These are phyloP conservation scores for Kluyveromyces aestuarii DNA, from an alignment of 805 yeast species.

Conservation along the genomic window DNA sequence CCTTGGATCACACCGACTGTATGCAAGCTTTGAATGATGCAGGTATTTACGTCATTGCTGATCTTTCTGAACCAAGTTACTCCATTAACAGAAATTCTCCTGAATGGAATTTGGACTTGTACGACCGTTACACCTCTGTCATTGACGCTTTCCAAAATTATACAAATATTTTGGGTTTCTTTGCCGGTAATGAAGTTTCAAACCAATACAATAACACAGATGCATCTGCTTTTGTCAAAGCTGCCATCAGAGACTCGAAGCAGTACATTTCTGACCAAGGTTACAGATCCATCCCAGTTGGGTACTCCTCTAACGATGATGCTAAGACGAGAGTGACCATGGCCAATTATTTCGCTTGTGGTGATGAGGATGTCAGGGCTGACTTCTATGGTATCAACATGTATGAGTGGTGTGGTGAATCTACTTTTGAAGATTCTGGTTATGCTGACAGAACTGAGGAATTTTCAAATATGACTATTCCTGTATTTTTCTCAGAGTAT, in stretches of 20 bases:
- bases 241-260: constrained; percentile 73
- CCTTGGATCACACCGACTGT: constrained; percentile 58
- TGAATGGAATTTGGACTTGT: constrained; percentile 53
- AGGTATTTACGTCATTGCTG: constrained; percentile 75
- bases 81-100: constrained; percentile 59
- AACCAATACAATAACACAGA: constrained; percentile 56
- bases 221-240: constrained; percentile 76
- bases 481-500: constrained; percentile 73
- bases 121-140: constrained; percentile 57
- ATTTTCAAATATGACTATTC: constrained; percentile 57
- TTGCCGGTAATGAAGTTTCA: constrained; percentile 82
- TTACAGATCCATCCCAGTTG: constrained; percentile 68
- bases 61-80: constrained; percentile 56
- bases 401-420: constrained; percentile 82
- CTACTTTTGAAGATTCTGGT: constrained; percentile 53
- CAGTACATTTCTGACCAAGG: constrained; percentile 50
- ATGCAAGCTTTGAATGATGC: constrained; percentile 59
- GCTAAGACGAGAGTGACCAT: constrained; percentile 51
- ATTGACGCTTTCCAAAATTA: constrained; percentile 62
- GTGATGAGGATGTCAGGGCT: constrained; percentile 52
- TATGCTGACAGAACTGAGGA: constrained; percentile 55
- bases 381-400: constrained; percentile 84
- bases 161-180: constrained; percentile 70
- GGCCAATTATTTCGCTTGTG: constrained; percentile 74
- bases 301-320: constrained; percentile 78